A percentile compares a stretch with the other conserved stretches of the same genome.
Evolutionary conservation across 2,329 filamentous ascomycete genomes (phyloP).

Genomic region (Colletotrichum abscissum): DNA sequence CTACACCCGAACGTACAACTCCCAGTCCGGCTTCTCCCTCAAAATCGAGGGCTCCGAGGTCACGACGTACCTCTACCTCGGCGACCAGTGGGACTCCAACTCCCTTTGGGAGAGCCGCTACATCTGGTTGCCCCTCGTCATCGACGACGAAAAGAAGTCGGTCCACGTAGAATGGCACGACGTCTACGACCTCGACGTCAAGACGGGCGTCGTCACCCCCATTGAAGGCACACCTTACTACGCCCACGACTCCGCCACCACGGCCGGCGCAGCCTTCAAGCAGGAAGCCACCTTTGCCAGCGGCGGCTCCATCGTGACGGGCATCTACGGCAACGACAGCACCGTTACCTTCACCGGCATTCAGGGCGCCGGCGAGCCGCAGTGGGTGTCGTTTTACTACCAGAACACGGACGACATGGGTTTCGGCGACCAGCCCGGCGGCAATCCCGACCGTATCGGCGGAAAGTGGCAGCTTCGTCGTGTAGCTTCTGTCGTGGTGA

Average conservation of each 20-base stretch:
- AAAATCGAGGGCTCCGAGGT: conserved; percentile 59
- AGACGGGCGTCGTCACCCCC: conserved; percentile 59
- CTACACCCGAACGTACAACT: conserved; percentile 63
- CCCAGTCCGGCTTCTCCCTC: conserved; percentile 61
- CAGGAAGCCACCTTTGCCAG: conserved; percentile 64
- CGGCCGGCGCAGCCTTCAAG: conserved; percentile 55
- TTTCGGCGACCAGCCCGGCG: conserved; percentile 66
- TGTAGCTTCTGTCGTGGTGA: conserved; percentile 70
- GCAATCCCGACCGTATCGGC: conserved; percentile 68
- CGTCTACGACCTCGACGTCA: conserved; percentile 62
- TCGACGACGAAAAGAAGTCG: conserved; percentile 61
- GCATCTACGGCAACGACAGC: conserved; percentile 64
- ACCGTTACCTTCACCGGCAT: conserved; percentile 58
- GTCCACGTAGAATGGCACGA: conserved; percentile 63
- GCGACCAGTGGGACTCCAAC: conserved; percentile 62
- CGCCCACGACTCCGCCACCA: conserved; percentile 52
- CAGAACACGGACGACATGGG: conserved; percentile 72
- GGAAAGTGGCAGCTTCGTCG: conserved; percentile 69
- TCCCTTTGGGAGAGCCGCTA: conserved; percentile 66
- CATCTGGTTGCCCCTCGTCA: conserved; percentile 64
- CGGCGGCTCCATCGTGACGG: conserved; percentile 58
- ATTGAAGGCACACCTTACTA: conserved; percentile 60
- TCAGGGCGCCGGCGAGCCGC: conserved; percentile 57
- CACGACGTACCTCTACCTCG: conserved; percentile 62
- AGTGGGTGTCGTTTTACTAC: conserved; percentile 68